Conservation (phyloP, 805 yeast genomes). For the Sugiyamaella americana region DNA sequence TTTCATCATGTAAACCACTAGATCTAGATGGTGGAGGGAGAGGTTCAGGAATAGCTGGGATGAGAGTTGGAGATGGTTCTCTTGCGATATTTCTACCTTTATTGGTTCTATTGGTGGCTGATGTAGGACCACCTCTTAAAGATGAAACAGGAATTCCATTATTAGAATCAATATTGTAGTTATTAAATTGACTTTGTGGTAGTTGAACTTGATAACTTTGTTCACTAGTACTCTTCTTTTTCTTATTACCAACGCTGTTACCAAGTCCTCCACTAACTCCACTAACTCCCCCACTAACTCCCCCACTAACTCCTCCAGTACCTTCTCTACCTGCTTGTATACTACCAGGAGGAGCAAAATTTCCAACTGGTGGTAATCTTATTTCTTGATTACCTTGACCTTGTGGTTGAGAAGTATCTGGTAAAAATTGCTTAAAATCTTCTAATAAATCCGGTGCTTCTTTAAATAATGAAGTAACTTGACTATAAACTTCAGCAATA, state of each 20-base stretch:
- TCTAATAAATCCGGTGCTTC: slow-evolving; percentile 92
- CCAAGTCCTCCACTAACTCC: not conserved
- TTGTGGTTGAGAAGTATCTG: slow-evolving; percentile 57
- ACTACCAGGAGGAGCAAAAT: slow-evolving; percentile 59
- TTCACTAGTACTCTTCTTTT: slow-evolving; percentile 17
- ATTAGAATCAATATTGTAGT: slow-evolving; percentile 3
- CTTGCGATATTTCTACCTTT: slow-evolving; percentile 6
- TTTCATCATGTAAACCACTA: slow-evolving; percentile 69
- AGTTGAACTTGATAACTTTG: slow-evolving; percentile 9
- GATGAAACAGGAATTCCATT: slow-evolving; percentile 18
- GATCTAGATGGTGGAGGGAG: slow-evolving; percentile 47
- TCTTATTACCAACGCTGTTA: slow-evolving; percentile 17
- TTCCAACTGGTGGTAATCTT: slow-evolving; percentile 85
- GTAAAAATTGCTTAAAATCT: slow-evolving; percentile 92
- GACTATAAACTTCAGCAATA: slow-evolving; percentile 90
- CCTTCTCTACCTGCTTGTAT: slow-evolving; percentile 2
- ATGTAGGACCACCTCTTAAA: slow-evolving; percentile 17
- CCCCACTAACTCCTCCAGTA: not conserved
- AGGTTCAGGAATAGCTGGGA: slow-evolving; percentile 85
- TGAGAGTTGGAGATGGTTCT: slow-evolving; percentile 53
- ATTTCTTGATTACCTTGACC: slow-evolving; percentile 29
- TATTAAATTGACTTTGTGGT: slow-evolving; percentile 2
- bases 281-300: not conserved
- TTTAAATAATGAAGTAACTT: slow-evolving; percentile 80
- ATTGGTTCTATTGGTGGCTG: slow-evolving; percentile 6